Conservation (phyloP, 345 rosid species). For the Cochlearia excelsa region DNA sequence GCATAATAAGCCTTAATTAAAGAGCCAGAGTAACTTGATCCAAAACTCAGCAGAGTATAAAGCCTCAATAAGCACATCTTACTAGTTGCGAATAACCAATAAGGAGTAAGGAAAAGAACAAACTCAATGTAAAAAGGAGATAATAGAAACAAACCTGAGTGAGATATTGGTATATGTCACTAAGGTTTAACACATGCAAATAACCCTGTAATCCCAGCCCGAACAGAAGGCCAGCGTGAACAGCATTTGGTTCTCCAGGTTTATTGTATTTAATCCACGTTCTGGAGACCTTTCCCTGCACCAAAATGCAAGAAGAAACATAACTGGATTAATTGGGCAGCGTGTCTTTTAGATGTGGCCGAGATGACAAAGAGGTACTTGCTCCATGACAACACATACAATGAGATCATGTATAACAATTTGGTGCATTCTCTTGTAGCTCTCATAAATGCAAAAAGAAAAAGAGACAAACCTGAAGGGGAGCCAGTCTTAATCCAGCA, state of each 20-base stretch:
- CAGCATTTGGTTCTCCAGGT: conserved; percentile 78
- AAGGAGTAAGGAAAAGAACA: conserved; percentile 9
- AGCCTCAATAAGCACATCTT: conserved; percentile 6
- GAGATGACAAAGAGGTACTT: conserved; percentile 7
- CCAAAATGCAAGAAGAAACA: conserved; percentile 24
- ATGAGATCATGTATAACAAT: conserved; percentile 7
- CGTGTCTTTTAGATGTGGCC: not conserved
- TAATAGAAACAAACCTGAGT: conserved; percentile 55
- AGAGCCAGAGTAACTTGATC: conserved; percentile 22
- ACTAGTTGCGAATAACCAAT: conserved; percentile 14
- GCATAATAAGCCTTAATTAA: not conserved
- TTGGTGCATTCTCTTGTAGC: conserved; percentile 9
- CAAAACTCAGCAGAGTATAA: conserved; percentile 22
- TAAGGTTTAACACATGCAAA: conserved; percentile 65
- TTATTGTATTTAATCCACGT: conserved; percentile 92
- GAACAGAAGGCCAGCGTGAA: conserved; percentile 93
- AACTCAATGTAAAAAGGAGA: conserved; percentile 13
- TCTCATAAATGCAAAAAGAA: conserved; percentile 7
- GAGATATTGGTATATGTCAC: conserved; percentile 81
- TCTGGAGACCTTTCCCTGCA: conserved; percentile 94
- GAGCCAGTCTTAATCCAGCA: conserved; percentile 89
- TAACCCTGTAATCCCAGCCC: conserved; percentile 95
- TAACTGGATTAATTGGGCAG: conserved; percentile 13
- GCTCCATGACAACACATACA: conserved; percentile 22
- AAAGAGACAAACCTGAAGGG: conserved; percentile 67